Percentiles rank a stretch among this genome's conserved stretches.
Evolutionary conservation across 1,139 yeast genomes (phyloP).

Genomic region (Yamadazyma epiphylla): DNA sequence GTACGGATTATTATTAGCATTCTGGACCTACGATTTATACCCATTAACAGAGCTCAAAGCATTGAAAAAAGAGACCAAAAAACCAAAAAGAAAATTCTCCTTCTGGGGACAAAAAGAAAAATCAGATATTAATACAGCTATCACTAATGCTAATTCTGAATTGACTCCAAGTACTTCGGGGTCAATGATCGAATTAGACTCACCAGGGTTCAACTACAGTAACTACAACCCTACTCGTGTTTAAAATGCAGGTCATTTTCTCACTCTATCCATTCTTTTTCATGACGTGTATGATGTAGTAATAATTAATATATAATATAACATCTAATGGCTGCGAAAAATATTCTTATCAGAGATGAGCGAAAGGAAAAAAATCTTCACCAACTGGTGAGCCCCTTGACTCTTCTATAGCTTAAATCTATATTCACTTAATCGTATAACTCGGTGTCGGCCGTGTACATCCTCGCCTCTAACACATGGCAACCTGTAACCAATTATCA

Average conservation of each 20-base stretch:
- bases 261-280: slow-evolving; percentile 7
- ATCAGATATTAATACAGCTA: slow-evolving; percentile 7
- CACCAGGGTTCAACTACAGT: slow-evolving; percentile 14
- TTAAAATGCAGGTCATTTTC: slow-evolving; percentile 3
- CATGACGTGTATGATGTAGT: slow-evolving; percentile 2
- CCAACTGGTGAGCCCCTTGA: no score
- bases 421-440: no score
- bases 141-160: slow-evolving; percentile 9
- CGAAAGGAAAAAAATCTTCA: no score
- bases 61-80: slow-evolving; percentile 8
- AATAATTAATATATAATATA: background rate
- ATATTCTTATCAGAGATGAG: no score
- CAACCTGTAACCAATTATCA: no score
- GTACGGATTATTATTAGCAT: slow-evolving; percentile 32
- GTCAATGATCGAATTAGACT: slow-evolving; percentile 10
- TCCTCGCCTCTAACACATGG: no score
- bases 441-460: no score
- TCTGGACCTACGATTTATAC: slow-evolving; percentile 36
- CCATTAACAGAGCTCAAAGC: slow-evolving; percentile 27
- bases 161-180: slow-evolving; percentile 11
- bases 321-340: no score
- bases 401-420: no score
- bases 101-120: slow-evolving; percentile 8
- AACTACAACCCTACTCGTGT: slow-evolving; percentile 5
- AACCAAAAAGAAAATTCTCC: slow-evolving; percentile 8